Conservation (phyloP, 2,329 filamentous ascomycete species). For the Plectosphaerella cucumerina region DNA sequence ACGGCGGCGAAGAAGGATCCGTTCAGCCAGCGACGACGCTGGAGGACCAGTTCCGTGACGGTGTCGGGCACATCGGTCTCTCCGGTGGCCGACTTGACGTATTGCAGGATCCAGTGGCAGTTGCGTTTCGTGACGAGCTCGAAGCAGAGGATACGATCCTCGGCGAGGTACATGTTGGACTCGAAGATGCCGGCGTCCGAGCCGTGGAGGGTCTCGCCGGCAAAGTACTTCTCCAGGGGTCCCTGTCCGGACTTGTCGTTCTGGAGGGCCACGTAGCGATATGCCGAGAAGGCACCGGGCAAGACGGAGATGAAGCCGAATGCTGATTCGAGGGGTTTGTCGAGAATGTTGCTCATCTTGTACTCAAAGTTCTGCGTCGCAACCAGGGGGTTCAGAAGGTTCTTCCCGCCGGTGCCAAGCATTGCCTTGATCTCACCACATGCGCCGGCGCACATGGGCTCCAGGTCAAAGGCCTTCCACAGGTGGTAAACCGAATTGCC, state of each 20-base stretch:
- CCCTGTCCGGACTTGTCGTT: constrained; percentile 95
- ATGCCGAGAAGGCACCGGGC: constrained; percentile 97
- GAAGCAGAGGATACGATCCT: constrained; percentile 91
- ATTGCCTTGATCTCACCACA: constrained; percentile 99
- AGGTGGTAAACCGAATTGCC: constrained; percentile 94
- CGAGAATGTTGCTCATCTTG: constrained; percentile 99
- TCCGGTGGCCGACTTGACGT: constrained; percentile 94
- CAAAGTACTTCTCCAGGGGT: constrained; percentile 93
- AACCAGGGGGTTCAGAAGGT: constrained; percentile 87
- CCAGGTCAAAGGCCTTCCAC: constrained; percentile 97
- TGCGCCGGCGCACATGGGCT: constrained; percentile 95
- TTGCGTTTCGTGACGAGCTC: constrained; percentile 97
- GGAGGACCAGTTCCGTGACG: constrained; percentile 91
- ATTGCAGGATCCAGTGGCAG: constrained; percentile 95
- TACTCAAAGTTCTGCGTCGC: constrained; percentile 99
- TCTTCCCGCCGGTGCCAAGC: constrained; percentile 78
- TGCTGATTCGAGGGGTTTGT: constrained; percentile 94
- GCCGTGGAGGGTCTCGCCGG: constrained; percentile 92
- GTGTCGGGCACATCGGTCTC: constrained; percentile 96
- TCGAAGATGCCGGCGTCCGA: constrained; percentile 94
- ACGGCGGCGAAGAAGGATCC: constrained; percentile 97
- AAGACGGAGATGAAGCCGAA: constrained; percentile 98
- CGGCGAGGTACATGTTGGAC: constrained; percentile 93
- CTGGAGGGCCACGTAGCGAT: constrained; percentile 88
- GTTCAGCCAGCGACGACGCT: constrained; percentile 95